Percentiles rank a stretch among this genome's conserved stretches.
Evolutionary conservation across 768 basidiomycete genomes (phyloP).

Genomic region (Psilocybe subaeruginosa): DNA sequence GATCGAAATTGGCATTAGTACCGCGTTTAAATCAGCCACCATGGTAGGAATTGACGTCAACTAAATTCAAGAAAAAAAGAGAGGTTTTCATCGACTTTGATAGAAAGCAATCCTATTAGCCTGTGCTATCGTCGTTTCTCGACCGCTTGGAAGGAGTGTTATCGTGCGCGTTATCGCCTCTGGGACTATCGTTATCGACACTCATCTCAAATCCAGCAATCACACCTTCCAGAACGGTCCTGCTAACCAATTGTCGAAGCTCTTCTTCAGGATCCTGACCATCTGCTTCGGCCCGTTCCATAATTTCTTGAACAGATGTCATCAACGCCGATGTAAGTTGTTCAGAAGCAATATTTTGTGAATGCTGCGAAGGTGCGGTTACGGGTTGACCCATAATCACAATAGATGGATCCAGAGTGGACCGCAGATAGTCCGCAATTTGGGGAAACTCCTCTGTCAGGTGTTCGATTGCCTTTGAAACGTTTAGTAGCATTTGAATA

Average conservation of each 20-base stretch:
- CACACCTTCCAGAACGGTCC: constrained; percentile 70
- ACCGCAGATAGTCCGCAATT: constrained; percentile 64
- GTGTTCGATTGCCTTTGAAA: constrained; percentile 65
- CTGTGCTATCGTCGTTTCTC: constrained; percentile 28
- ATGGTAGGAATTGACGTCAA: constrained; percentile 11
- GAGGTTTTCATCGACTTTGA: neutral
- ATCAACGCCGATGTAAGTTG: constrained; percentile 69
- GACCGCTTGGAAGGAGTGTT: constrained; percentile 37
- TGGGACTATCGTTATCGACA: constrained; percentile 19
- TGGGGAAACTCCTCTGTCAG: constrained; percentile 73
- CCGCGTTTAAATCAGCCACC: constrained; percentile 13
- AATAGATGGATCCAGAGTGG: constrained; percentile 28
- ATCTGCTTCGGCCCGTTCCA: constrained; percentile 53
- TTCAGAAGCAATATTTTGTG: constrained; percentile 72
- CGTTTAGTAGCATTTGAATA: constrained; percentile 9
- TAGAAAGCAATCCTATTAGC: constrained; percentile 2
- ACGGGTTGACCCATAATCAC: constrained; percentile 22
- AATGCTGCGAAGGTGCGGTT: constrained; percentile 58
- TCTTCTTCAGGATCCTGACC: constrained; percentile 72
- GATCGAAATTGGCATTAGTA: constrained; percentile 25
- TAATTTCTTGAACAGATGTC: constrained; percentile 66
- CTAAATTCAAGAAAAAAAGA: neutral
- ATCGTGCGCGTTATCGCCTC: constrained; percentile 20
- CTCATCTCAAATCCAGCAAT: constrained; percentile 59
- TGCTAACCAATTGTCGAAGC: constrained; percentile 62